phyloP scores from a whole-genome alignment of 441 rosid species.

The Pelargonium myrrhifolium region DNA sequence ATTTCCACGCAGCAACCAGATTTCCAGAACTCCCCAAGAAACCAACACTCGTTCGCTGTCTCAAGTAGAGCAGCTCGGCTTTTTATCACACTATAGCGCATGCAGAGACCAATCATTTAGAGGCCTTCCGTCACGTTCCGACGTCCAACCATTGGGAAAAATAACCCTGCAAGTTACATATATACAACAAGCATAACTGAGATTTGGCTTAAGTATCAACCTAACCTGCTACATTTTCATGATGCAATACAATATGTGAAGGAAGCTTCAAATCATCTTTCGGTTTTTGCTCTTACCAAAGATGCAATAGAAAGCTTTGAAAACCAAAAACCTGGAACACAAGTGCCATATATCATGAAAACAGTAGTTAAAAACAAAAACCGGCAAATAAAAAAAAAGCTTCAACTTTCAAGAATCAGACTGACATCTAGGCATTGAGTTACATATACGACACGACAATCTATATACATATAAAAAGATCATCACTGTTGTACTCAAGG shows the following conservation, averaged over 20 bases:
- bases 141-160: neutral
- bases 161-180: neutral
- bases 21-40: too few relatives aligned
- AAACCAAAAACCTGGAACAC: neutral
- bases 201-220: neutral
- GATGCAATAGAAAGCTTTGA: too few relatives aligned
- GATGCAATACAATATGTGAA: neutral
- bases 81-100: neutral
- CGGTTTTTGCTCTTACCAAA: neutral
- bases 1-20: too few relatives aligned
- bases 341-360: neutral
- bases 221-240: neutral
- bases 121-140: neutral
- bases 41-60: too few relatives aligned
- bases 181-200: conserved; percentile 1
- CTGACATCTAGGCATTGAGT: too few relatives aligned
- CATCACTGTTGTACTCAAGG: neutral
- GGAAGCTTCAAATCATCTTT: neutral
- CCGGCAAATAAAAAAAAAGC: too few relatives aligned
- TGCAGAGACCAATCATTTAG: neutral
- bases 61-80: neutral
- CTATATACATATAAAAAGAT: neutral
- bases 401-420: too few relatives aligned
- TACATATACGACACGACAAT: neutral
- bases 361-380: neutral